Evolutionary conservation across 129 eudicot genomes (phyloP).

Genomic region (Artemisia argyi): DNA sequence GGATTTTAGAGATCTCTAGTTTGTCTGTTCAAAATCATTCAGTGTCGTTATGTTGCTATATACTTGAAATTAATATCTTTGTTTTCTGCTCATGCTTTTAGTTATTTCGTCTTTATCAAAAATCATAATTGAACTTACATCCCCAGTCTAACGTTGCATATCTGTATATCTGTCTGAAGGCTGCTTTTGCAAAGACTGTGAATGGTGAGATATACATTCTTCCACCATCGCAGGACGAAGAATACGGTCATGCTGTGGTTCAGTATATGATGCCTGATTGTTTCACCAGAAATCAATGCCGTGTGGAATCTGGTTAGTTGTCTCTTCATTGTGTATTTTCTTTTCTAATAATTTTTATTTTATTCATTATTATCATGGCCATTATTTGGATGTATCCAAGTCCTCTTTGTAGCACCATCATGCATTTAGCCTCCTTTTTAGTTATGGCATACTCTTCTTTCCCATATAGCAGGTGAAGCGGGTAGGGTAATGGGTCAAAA

Average conservation of each 20-base stretch:
- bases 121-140: no score
- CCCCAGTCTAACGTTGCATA: neutral
- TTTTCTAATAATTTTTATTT: neutral
- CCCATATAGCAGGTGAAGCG: no score
- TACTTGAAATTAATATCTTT: no score
- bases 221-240: conserved; percentile 36
- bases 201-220: conserved; percentile 37
- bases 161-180: conserved; percentile 39
- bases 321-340: neutral
- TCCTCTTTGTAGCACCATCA: neutral
- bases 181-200: conserved; percentile 45
- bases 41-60: no score
- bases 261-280: conserved; percentile 24
- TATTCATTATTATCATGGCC: neutral
- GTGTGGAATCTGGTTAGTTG: conserved; percentile 11
- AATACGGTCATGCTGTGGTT: conserved; percentile 30
- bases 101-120: no score
- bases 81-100: no score
- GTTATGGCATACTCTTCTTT: no score
- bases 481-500: no score
- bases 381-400: neutral
- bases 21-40: no score
- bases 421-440: no score
- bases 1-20: no score
- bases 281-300: conserved; percentile 2